Percentiles rank a stretch among this genome's conserved stretches.
Evolutionary conservation across 495 filamentous ascomycete genomes (phyloP).

Genomic region (Trichoderma orchidacearum): DNA sequence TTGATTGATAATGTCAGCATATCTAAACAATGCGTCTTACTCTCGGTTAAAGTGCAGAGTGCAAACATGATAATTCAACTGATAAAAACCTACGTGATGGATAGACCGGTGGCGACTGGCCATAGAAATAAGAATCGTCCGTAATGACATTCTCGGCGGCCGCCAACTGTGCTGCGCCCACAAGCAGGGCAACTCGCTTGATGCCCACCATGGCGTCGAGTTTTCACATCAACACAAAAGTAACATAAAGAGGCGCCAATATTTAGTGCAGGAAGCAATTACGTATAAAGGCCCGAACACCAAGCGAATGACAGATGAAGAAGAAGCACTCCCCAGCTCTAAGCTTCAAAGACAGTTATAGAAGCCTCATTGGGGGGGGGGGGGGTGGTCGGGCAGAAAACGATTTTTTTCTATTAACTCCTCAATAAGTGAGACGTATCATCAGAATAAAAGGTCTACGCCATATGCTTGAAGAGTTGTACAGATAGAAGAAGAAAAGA

Average conservation of each 20-base stretch:
- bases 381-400: too few relatives aligned
- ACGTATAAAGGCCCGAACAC: too few relatives aligned
- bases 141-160: slow-evolving; percentile 19
- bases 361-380: too few relatives aligned
- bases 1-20: slow-evolving; percentile 8
- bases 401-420: background rate
- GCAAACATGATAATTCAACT: too few relatives aligned
- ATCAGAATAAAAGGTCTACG: too few relatives aligned
- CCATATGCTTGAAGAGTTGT: too few relatives aligned
- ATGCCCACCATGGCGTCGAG: background rate
- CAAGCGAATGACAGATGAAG: background rate
- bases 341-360: background rate
- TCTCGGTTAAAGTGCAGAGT: too few relatives aligned
- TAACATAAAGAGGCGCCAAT: background rate
- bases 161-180: slow-evolving; percentile 17
- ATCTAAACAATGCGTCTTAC: background rate
- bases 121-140: slow-evolving; percentile 38
- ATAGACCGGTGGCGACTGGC: slow-evolving; percentile 42
- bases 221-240: too few relatives aligned
- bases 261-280: background rate
- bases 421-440: too few relatives aligned
- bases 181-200: slow-evolving; percentile 17
- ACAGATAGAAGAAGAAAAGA: too few relatives aligned
- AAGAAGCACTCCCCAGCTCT: background rate
- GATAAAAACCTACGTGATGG: slow-evolving; percentile 31